Evolutionary conservation across 2,329 filamentous ascomycete species (phyloP).

Genomic region (Polychaeton citri): DNA sequence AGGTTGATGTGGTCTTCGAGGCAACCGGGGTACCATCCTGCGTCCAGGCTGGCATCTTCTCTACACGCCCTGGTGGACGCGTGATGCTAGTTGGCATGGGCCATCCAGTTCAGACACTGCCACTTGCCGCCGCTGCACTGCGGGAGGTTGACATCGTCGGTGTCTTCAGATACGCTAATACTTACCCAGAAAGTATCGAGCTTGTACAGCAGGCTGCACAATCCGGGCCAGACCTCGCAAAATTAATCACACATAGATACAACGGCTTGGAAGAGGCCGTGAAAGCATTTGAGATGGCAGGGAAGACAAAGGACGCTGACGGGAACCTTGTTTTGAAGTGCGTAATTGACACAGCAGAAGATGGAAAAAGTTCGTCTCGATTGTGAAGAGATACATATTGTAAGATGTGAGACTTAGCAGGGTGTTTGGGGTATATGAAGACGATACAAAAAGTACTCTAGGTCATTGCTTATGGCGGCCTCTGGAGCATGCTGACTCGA

Average conservation of each 20-base stretch:
- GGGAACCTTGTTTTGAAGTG: conserved; percentile 62
- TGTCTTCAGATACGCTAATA: conserved; percentile 66
- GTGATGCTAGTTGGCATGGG: conserved; percentile 72
- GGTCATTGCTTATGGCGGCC: too few relatives aligned
- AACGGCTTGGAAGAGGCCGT: conserved; percentile 49
- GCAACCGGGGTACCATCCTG: conserved; percentile 65
- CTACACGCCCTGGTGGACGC: conserved; percentile 55
- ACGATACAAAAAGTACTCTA: too few relatives aligned
- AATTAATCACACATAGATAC: conserved; percentile 62
- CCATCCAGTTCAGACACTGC: conserved; percentile 60
- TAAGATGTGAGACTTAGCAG: too few relatives aligned
- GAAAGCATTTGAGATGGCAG: conserved; percentile 56
- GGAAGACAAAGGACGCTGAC: conserved; percentile 52
- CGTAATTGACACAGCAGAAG: conserved; percentile 32
- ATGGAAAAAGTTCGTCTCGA: background rate
- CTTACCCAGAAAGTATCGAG: conserved; percentile 57
- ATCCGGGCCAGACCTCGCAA: conserved; percentile 48
- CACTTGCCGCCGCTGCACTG: conserved; percentile 57
- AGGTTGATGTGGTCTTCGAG: conserved; percentile 60
- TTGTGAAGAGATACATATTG: too few relatives aligned
- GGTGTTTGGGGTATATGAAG: too few relatives aligned
- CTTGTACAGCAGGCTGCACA: conserved; percentile 35
- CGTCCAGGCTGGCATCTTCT: conserved; percentile 60
- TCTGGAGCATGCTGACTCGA: too few relatives aligned
- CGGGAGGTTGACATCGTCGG: conserved; percentile 68